A percentile compares a stretch with the other conserved stretches of the same genome.
phyloP scores from a whole-genome alignment of 2,329 filamentous ascomycete species.

The Clonostachys chloroleuca region DNA sequence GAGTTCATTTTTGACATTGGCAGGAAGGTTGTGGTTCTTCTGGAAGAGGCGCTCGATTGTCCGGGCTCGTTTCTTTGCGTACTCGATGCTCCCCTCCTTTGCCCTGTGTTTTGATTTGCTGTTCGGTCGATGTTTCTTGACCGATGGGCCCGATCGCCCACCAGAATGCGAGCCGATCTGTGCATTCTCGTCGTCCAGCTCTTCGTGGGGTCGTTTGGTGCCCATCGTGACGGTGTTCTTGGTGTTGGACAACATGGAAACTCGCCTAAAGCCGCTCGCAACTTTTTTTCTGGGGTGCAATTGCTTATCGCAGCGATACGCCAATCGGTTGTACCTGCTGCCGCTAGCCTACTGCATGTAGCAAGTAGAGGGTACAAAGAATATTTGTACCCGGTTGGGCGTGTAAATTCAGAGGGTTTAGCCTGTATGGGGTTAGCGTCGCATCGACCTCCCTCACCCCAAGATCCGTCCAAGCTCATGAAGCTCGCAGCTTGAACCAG shows the following conservation, averaged over 20 bases:
- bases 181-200: conserved; percentile 13
- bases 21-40: conserved; percentile 58
- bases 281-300: conserved; percentile 1
- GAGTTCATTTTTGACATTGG: conserved; percentile 62
- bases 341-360: too few species aligned
- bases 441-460: too few species aligned
- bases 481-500: too few species aligned
- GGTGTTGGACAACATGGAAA: too few species aligned
- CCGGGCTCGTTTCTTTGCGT: conserved; percentile 67
- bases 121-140: conserved; percentile 26
- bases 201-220: conserved; percentile 20
- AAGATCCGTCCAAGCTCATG: too few species aligned
- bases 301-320: background rate
- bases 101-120: conserved; percentile 30
- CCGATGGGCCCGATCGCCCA: conserved; percentile 7
- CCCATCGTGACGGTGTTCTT: conserved; percentile 13
- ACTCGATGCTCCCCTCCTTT: conserved; percentile 46
- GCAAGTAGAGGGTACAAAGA: too few species aligned
- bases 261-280: background rate
- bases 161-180: conserved; percentile 5
- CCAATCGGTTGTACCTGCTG: too few species aligned
- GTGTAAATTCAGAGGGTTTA: too few species aligned
- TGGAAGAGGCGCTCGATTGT: conserved; percentile 64
- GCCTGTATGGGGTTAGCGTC: too few species aligned
- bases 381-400: too few species aligned